Base-by-base conservation (phyloP, 2,329 filamentous ascomycete genomes). In the Monosporascus cannonballus region DNA sequence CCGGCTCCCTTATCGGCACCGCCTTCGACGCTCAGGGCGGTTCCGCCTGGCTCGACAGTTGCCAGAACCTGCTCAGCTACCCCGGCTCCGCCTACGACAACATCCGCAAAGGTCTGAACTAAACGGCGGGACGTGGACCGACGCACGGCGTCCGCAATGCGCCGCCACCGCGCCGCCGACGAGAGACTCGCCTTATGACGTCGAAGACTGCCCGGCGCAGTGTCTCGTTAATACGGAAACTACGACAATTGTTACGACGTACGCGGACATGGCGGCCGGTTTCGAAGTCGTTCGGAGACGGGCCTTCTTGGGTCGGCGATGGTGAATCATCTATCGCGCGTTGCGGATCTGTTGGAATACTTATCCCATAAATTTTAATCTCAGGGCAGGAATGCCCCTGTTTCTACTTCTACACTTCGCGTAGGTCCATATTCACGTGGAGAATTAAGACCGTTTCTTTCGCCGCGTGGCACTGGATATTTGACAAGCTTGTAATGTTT, bases 1-100 rank as follows among this genome's bases (percentile, higher is more conserved):
- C 69, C 14, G 76, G 78, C 3, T 88, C 84, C 58, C 71, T 94
- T 60, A 85, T 88, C 49, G 56, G 54, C 18, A 49, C 63, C 3
- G 56, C 64, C 0, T 66, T 55, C 58, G 56, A 54, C 34, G 50
- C 61, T 22, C 62, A 62, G 52, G 62, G 63, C 37, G 63, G 62
- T 37, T 22, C 53, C 1, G 51, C 49, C 42, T 57, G 61, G 18
- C 57, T 66, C 25, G 63, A 64, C 54, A 50, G 48, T 37, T 51
- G 57, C 2, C 42, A 62, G 56, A 66, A 66, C 54, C 48, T 61
- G 30, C 61, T 66, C 36, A 63, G 57, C 52, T 66, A 65, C 56
- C 63, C 64, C n/a, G 54, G 60, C 54, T 63, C 60, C 46, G 52
- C 54, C 50, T 67, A 67, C 58, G 56, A 58, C 51, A 67, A 67